Evolutionary conservation across 106 monocot genomes (phyloP).

Genomic region (Hemerocallis citrina): DNA sequence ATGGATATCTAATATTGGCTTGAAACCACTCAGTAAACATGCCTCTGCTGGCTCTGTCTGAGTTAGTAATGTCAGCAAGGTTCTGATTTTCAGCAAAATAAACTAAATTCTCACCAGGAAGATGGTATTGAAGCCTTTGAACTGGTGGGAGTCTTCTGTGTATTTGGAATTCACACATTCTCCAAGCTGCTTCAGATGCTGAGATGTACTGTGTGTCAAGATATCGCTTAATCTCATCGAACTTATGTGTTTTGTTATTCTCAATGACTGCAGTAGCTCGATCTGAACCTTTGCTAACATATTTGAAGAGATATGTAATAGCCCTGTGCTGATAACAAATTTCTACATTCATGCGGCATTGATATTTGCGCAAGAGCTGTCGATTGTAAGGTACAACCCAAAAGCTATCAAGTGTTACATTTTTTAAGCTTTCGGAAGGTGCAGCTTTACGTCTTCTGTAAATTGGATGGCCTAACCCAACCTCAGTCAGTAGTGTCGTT

Average conservation of each 20-base stretch:
- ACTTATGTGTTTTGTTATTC: not conserved
- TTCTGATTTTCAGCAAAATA: not conserved
- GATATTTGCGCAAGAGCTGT: not conserved
- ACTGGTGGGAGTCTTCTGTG: not conserved
- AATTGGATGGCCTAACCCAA: too few species aligned
- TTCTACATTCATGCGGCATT: not conserved
- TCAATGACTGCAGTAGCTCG: not conserved
- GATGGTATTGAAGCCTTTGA: not conserved
- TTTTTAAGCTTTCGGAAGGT: not conserved
- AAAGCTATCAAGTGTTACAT: not conserved
- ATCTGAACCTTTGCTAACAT: not conserved
- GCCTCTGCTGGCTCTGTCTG: not conserved
- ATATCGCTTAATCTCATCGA: constrained; percentile 2
- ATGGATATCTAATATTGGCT: not conserved
- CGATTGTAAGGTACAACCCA: not conserved
- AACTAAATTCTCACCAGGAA: not conserved
- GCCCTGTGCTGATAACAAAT: not conserved
- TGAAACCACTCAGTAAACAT: not conserved
- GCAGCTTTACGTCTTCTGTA: not conserved
- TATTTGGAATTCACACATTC: not conserved
- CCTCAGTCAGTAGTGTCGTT: too few species aligned
- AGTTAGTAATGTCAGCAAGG: too few species aligned
- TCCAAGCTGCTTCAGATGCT: not conserved
- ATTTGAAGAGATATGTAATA: not conserved
- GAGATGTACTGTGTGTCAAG: not conserved